Percentiles rank a stretch among this genome's conserved stretches.
Conservation (phyloP, 768 basidiomycete genomes). For the Lactarius tabidus region DNA sequence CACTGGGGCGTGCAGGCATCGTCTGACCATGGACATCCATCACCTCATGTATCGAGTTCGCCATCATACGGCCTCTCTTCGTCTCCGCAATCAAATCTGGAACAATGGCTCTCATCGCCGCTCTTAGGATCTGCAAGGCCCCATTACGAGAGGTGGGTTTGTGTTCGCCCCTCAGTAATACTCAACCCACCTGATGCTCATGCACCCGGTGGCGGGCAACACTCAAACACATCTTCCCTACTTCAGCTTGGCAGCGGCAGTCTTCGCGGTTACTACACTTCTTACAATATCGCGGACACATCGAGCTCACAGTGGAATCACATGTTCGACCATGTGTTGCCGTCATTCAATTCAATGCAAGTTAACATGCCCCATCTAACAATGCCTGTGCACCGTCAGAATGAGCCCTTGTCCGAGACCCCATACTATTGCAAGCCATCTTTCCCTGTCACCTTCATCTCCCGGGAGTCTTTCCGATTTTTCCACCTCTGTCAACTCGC, state of each 20-base stretch:
- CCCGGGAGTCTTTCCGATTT: too few species aligned
- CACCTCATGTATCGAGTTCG: slow-evolving; percentile 24
- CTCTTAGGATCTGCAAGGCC: slow-evolving; percentile 12
- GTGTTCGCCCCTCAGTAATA: not conserved
- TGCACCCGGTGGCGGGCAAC: slow-evolving; percentile 6
- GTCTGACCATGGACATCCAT: slow-evolving; percentile 17
- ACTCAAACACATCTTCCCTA: slow-evolving; percentile 10
- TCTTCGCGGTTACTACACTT: slow-evolving; percentile 13
- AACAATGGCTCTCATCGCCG: slow-evolving; percentile 24
- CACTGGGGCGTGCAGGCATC: slow-evolving; percentile 16
- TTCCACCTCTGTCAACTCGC: too few species aligned
- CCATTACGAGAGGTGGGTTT: slow-evolving; percentile 21
- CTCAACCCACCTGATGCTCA: not conserved
- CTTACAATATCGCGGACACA: slow-evolving; percentile 26
- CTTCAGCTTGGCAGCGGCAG: slow-evolving; percentile 13
- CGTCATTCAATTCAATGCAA: slow-evolving; percentile 62
- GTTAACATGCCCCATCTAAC: slow-evolving; percentile 59
- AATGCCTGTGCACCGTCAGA: slow-evolving; percentile 69
- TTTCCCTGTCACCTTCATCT: too few species aligned
- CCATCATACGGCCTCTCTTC: slow-evolving; percentile 24
- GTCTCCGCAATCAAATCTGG: slow-evolving; percentile 24
- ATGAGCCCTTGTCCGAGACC: too few species aligned
- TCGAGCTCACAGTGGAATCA: slow-evolving; percentile 23
- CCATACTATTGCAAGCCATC: too few species aligned
- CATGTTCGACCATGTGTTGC: slow-evolving; percentile 26